A percentile compares a stretch with the other conserved stretches of the same genome.
phyloP scores from a whole-genome alignment of 2,329 filamentous ascomycete species.

The Ophiostoma piceae region DNA sequence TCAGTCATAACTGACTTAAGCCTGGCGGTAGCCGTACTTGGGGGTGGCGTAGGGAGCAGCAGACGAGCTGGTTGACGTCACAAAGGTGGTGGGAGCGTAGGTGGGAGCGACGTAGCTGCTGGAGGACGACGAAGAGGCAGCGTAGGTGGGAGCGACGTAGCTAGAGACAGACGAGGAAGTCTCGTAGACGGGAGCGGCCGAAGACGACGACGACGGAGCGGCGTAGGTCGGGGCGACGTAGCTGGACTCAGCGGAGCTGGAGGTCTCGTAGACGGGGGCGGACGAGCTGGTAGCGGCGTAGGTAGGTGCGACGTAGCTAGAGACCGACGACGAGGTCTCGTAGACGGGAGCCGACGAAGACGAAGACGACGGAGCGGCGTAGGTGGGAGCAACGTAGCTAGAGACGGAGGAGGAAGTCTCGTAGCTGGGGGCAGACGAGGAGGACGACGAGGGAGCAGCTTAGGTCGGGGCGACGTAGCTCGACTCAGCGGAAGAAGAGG shows the following conservation, averaged over 20 bases:
- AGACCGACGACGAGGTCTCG: not conserved
- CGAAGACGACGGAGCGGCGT: not conserved
- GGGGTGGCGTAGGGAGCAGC: not conserved
- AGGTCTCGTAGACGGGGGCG: too few relatives aligned
- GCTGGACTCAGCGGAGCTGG: not conserved
- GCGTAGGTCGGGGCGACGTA: not conserved
- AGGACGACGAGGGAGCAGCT: not conserved
- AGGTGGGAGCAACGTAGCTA: not conserved
- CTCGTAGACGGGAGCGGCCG: not conserved
- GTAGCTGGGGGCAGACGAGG: not conserved
- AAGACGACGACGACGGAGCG: not conserved
- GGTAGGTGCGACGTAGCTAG: not conserved
- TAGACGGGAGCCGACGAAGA: not conserved
- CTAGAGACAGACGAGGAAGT: not conserved
- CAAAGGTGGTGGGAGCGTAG: not conserved
- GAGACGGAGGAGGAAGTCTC: not conserved
- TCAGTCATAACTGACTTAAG: not conserved
- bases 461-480: not conserved
- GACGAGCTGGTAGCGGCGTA: not conserved
- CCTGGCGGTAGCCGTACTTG: not conserved
- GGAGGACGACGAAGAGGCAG: not conserved
- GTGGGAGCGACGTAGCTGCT: not conserved
- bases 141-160: not conserved
- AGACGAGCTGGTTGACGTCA: slow-evolving; percentile 3
- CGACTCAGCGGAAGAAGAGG: not conserved